These are phyloP conservation scores for Metschnikowia vanudenii DNA, from an alignment of 805 yeast species.

Conservation along the genomic window DNA sequence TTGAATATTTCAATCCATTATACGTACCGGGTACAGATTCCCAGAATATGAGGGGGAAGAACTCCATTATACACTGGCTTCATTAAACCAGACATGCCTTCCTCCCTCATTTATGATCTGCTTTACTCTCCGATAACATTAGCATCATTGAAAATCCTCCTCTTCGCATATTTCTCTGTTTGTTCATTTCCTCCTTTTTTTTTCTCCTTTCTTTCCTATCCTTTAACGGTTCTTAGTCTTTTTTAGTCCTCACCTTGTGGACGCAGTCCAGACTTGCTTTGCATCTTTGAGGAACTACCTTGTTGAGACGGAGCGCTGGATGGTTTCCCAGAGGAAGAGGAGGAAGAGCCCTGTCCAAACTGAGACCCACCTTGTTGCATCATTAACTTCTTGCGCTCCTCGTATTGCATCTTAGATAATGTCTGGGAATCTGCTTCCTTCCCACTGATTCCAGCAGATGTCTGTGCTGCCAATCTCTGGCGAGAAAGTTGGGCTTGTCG, in stretches of 20 bases:
- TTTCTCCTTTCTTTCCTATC: too few species aligned
- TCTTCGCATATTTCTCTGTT: too few species aligned
- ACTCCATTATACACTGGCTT: too few species aligned
- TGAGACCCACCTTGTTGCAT: conserved; percentile 26
- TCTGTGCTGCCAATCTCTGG: conserved; percentile 15
- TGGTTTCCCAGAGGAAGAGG: not conserved
- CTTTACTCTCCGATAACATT: too few species aligned
- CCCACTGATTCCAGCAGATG: conserved; percentile 8
- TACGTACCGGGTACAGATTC: too few species aligned
- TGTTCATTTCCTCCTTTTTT: too few species aligned
- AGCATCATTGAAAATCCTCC: too few species aligned
- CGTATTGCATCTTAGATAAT: conserved; percentile 33
- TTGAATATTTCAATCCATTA: too few species aligned
- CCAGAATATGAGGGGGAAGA: too few species aligned
- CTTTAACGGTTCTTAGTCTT: not conserved
- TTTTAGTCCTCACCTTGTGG: not conserved
- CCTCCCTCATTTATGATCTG: too few species aligned
- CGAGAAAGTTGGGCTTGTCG: conserved; percentile 17
- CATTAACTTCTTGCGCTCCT: conserved; percentile 36
- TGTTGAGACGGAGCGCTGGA: not conserved
- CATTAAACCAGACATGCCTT: too few species aligned
- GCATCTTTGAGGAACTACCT: not conserved
- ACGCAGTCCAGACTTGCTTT: not conserved
- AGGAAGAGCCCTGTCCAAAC: conserved; percentile 7
- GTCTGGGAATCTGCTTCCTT: conserved; percentile 24